These are phyloP conservation scores for Carpinus fangiana DNA, from an alignment of 306 rosid species.

Conservation along the genomic window DNA sequence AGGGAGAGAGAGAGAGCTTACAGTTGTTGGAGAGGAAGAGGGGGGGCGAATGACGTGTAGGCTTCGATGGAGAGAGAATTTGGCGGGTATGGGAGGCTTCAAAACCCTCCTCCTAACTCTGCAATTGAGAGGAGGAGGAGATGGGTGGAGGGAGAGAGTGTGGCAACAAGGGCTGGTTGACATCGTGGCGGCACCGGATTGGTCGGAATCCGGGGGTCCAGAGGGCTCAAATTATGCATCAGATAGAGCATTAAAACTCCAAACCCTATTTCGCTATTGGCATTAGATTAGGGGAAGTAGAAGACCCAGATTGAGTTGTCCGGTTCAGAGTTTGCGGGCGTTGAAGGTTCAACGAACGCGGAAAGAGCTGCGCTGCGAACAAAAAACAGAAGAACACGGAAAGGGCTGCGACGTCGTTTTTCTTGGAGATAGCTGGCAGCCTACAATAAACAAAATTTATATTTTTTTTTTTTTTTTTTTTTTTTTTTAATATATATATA, in stretches of 20 bases:
- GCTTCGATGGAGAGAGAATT: slow-evolving; percentile 14
- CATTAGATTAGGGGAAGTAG: neutral
- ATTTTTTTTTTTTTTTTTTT: no score
- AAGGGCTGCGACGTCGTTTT: neutral
- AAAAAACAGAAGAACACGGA: no score
- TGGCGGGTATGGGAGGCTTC: neutral
- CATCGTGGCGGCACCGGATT: slow-evolving; percentile 27
- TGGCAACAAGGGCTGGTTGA: slow-evolving; percentile 20
- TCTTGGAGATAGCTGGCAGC: no score
- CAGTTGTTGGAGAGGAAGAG: slow-evolving; percentile 27
- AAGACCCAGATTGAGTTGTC: no score
- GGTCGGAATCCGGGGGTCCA: neutral
- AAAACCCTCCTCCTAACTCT: slow-evolving; percentile 38
- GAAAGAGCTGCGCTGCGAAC: neutral
- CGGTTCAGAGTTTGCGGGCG: neutral
- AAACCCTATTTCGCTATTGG: neutral
- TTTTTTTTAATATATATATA: no score
- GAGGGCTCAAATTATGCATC: neutral
- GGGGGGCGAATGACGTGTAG: slow-evolving; percentile 18
- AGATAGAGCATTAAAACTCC: neutral
- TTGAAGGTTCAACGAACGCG: neutral
- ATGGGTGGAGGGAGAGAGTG: slow-evolving; percentile 24
- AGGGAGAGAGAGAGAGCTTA: slow-evolving; percentile 16
- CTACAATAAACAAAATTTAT: no score
- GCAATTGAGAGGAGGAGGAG: slow-evolving; percentile 17